Base-by-base conservation (phyloP, 2,329 filamentous ascomycete genomes). In the Aschersonia sp. region DNA sequence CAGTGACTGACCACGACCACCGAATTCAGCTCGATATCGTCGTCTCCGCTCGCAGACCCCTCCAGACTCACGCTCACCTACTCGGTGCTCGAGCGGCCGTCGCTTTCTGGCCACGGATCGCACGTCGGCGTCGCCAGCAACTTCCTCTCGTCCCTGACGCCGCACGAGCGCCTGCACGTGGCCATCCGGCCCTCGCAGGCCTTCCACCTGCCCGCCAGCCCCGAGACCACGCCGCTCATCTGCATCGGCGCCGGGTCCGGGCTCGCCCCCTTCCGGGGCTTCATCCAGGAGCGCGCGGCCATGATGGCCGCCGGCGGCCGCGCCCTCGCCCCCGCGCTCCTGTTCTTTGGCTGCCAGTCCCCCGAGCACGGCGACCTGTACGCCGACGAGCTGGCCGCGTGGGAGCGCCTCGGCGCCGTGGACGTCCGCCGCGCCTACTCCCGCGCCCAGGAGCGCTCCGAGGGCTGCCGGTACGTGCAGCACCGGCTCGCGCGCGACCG, bases 51-150 rank as follows among this genome's bases (percentile, higher is more conserved):
- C 0, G 69, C 67, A 52, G 72, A 81, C 51, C 68, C 75, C 0
- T 66, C 64, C 9, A 69, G 69, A 49, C 73, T 75, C 46, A 80
- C 81, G 0, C 70, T 89, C 30, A 87, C 83, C 4, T 87, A 83
- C 64, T 72, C 73, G 4, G 72, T 88, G 1, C 70, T 85, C 46
- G 71, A 81, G 44, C 68, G 68, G 2, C 72, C 75, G 0, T 72
- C 79, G 0, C 64, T 72, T 9, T 68, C 71, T 2, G 68, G 68
- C 46, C 68, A 68, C 46, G 70, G 72, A 10, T 63, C 65, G 8
- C 70, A 78, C 61, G 57, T 75, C 6, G 81, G 81, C 46, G 78
- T 83, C 1, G 76, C 79, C 2, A 77, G 76, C 0, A 75, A 67
- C 48, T 83, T 80, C 60, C 70, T 85, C 8, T 68, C 74, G 2